A percentile compares a stretch with the other conserved stretches of the same genome.
phyloP scores from a whole-genome alignment of 495 filamentous ascomycete genomes.

The Lasiosphaeria miniovina region DNA sequence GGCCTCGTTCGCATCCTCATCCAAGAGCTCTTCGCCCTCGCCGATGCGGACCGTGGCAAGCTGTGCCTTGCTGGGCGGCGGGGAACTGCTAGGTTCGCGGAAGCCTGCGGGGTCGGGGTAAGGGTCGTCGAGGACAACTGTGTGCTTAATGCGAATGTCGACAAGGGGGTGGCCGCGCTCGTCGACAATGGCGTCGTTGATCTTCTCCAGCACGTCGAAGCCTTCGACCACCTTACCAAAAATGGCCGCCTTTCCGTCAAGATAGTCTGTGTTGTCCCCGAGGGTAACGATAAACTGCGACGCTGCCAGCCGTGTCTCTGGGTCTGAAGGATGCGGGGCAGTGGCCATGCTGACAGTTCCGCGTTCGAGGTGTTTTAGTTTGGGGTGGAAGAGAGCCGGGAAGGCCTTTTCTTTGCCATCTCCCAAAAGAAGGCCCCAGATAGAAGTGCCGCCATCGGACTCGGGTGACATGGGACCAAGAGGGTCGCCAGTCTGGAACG shows the following conservation, averaged over 20 bases:
- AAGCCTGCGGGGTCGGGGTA: constrained; percentile 75
- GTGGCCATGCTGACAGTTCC: constrained; percentile 96
- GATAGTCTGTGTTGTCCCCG: constrained; percentile 79
- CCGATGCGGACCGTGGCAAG: constrained; percentile 86
- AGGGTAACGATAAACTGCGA: constrained; percentile 91
- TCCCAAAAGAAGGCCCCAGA: constrained; percentile 81
- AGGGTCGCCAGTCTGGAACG: constrained; percentile 92
- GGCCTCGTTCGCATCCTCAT: constrained; percentile 61
- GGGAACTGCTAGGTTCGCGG: constrained; percentile 71
- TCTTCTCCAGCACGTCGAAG: constrained; percentile 87
- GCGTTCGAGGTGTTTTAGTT: constrained; percentile 77
- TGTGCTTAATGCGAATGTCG: constrained; percentile 91
- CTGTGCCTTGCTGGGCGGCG: constrained; percentile 79
- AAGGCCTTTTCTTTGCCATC: constrained; percentile 70
- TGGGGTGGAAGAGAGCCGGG: constrained; percentile 74
- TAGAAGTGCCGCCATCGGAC: constrained; percentile 86
- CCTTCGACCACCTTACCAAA: constrained; percentile 94
- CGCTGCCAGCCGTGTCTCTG: constrained; percentile 73
- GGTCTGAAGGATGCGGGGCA: constrained; percentile 68
- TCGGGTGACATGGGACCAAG: constrained; percentile 76
- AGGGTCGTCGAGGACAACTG: constrained; percentile 84
- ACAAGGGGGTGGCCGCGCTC: constrained; percentile 77
- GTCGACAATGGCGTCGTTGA: constrained; percentile 85
- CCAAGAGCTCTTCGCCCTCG: constrained; percentile 76
- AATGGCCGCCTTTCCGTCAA: constrained; percentile 88